Evolutionary conservation across 345 rosid species (phyloP).

Genomic region (Populus davidiana): DNA sequence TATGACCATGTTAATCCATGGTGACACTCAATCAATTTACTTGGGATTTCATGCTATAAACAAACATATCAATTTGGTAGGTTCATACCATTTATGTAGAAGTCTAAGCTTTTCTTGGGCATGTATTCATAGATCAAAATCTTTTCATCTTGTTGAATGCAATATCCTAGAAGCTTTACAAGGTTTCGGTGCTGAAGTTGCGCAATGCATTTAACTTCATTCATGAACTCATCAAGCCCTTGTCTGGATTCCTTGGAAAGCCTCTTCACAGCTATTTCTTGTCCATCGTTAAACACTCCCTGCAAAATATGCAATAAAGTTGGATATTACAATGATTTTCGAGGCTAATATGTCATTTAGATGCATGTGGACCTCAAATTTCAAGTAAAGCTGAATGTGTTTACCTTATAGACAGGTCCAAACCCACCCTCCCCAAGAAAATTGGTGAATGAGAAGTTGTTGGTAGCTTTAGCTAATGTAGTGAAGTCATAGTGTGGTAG

Average conservation of each 20-base stretch:
- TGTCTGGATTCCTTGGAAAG: conserved; percentile 15
- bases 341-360: not conserved
- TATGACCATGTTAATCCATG: not conserved
- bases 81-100: conserved; percentile 6
- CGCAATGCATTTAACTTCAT: conserved; percentile 16
- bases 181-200: conserved; percentile 25
- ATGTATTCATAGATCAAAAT: conserved; percentile 19
- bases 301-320: not conserved
- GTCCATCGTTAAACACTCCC: conserved; percentile 4
- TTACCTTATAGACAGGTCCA: conserved; percentile 6
- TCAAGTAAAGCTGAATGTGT: not conserved
- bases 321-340: not conserved
- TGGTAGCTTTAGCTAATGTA: not conserved
- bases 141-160: conserved; percentile 13
- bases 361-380: not conserved
- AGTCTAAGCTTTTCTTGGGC: conserved; percentile 22
- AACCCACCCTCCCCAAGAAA: conserved; percentile 5
- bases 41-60: no score
- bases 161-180: conserved; percentile 21
- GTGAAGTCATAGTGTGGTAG: not conserved
- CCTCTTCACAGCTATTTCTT: conserved; percentile 21
- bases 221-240: conserved; percentile 15
- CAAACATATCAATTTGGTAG: not conserved
- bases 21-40: not conserved
- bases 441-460: not conserved